These are phyloP conservation scores for Cynanchum wilfordii DNA, from an alignment of 257 asterid species.

Conservation along the genomic window DNA sequence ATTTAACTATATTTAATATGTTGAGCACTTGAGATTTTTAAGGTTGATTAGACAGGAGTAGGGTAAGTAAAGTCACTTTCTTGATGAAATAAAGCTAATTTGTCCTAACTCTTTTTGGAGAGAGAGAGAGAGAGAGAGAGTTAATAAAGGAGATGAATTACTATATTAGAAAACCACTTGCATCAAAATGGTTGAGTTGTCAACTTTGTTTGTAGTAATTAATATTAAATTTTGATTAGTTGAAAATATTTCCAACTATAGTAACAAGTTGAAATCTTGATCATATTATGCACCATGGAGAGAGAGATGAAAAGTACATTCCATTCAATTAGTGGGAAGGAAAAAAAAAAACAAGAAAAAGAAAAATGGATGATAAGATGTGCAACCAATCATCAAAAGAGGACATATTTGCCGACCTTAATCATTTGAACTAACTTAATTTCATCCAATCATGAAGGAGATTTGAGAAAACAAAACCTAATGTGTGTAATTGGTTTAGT, in stretches of 20 bases:
- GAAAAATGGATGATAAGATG: not conserved
- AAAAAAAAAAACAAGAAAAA: not conserved
- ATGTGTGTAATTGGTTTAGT: no score
- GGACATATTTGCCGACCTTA: not conserved
- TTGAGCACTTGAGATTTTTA: slow-evolving; percentile 11
- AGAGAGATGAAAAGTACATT: not conserved
- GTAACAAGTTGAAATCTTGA: slow-evolving; percentile 9
- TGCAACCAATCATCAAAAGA: not conserved
- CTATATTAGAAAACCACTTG: slow-evolving; percentile 15
- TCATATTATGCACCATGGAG: not conserved
- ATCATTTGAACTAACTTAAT: not conserved
- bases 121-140: not conserved
- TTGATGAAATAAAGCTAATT: slow-evolving; percentile 10
- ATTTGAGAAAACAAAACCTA: not conserved
- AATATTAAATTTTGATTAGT: not conserved
- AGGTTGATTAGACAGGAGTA: slow-evolving; percentile 24
- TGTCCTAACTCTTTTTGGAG: not conserved
- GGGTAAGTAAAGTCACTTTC: slow-evolving; percentile 16
- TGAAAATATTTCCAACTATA: slow-evolving; percentile 14
- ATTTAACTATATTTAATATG: not conserved
- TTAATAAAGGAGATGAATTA: no score
- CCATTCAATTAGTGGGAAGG: no score
- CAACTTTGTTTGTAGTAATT: not conserved
- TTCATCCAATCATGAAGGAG: not conserved
- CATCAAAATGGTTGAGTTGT: not conserved